A percentile compares a stretch with the other conserved stretches of the same genome.
These are phyloP conservation scores for Panicum virgatum DNA, from an alignment of 202 grass and related monocot genomes.

Conservation along the genomic window DNA sequence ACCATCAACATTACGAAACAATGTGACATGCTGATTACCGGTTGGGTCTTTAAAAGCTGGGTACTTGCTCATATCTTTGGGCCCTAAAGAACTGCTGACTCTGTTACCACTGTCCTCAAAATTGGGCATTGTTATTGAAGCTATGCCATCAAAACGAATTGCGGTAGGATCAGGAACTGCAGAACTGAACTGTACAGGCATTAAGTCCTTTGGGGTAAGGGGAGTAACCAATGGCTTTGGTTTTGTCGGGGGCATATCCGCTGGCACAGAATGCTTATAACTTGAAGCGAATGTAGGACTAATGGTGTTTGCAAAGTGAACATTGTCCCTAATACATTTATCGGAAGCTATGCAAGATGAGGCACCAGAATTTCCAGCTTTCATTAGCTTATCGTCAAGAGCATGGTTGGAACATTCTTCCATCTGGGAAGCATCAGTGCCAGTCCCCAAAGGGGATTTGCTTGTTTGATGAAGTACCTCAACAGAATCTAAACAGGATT, in stretches of 20 bases:
- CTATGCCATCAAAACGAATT: slow-evolving; percentile 67
- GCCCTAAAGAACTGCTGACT: slow-evolving; percentile 19
- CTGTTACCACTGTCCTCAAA: slow-evolving; percentile 52
- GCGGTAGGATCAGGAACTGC: slow-evolving; percentile 54
- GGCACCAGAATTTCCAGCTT: slow-evolving; percentile 22
- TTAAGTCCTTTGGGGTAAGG: slow-evolving; percentile 62
- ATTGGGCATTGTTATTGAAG: slow-evolving; percentile 51
- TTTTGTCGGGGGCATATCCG: slow-evolving; percentile 31
- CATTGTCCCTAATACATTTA: slow-evolving; percentile 32
- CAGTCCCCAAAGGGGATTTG: neutral
- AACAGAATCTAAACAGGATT: slow-evolving; percentile 28
- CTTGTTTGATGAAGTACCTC: slow-evolving; percentile 12
- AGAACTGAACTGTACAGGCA: slow-evolving; percentile 66
- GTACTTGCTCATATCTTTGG: slow-evolving; percentile 44
- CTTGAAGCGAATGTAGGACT: slow-evolving; percentile 31
- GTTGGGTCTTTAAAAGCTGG: slow-evolving; percentile 41
- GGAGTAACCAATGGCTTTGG: slow-evolving; percentile 45
- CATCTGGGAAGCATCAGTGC: slow-evolving; percentile 10
- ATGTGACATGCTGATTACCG: slow-evolving; percentile 37
- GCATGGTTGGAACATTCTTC: slow-evolving; percentile 36
- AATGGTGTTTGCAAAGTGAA: slow-evolving; percentile 16
- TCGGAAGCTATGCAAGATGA: slow-evolving; percentile 31
- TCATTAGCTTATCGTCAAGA: slow-evolving; percentile 18
- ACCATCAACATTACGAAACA: slow-evolving; percentile 41
- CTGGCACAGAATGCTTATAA: slow-evolving; percentile 32